These are phyloP conservation scores for Cicer chorassanicum DNA, from an alignment of 306 rosid species.

Conservation along the genomic window DNA sequence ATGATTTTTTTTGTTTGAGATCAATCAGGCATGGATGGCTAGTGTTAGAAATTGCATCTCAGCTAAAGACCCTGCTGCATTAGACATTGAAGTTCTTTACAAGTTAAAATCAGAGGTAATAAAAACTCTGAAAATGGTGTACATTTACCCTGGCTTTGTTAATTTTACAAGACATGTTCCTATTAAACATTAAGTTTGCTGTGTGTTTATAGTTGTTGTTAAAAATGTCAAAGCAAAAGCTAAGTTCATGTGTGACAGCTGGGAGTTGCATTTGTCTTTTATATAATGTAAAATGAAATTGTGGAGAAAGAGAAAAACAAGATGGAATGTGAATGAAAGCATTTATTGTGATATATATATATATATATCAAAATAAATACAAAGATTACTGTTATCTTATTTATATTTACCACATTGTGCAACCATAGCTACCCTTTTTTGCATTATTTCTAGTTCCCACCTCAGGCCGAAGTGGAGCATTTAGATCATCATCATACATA, in stretches of 20 bases:
- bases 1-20: slow-evolving; percentile 41
- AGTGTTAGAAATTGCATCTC: slow-evolving; percentile 64
- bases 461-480: slow-evolving; percentile 7
- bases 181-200: slow-evolving; percentile 13
- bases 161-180: slow-evolving; percentile 33
- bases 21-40: slow-evolving; percentile 67
- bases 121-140: slow-evolving; percentile 32
- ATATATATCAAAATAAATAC: not conserved
- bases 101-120: slow-evolving; percentile 79
- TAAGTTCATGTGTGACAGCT: slow-evolving; percentile 25
- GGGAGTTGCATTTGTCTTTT: slow-evolving; percentile 6
- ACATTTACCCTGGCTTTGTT: slow-evolving; percentile 33
- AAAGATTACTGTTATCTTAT: not conserved
- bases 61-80: slow-evolving; percentile 53
- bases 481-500: not conserved
- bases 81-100: slow-evolving; percentile 67
- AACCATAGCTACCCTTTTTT: not conserved
- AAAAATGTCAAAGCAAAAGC: slow-evolving; percentile 17
- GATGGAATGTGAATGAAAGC: not conserved
- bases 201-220: slow-evolving; percentile 11
- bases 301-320: slow-evolving; percentile 20
- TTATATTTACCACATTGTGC: not conserved
- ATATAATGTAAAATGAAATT: slow-evolving; percentile 2
- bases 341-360: not conserved
- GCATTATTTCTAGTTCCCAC: not conserved